Percentiles rank a stretch among this genome's conserved stretches.
phyloP scores from a whole-genome alignment of 768 basidiomycete genomes.

The Suillus tomentosus region DNA sequence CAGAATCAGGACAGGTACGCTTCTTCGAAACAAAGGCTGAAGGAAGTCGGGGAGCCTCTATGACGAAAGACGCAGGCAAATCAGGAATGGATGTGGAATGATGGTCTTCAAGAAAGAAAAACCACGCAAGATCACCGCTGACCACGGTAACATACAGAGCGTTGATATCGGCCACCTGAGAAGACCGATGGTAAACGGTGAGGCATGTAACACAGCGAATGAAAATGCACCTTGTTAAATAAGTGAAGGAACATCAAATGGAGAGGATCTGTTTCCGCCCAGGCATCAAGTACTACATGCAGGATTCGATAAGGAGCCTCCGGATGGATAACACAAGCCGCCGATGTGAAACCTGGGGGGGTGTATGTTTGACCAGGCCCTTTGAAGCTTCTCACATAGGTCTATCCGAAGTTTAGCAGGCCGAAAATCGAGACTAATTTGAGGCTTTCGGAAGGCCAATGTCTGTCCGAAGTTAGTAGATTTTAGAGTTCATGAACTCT shows the following conservation, averaged over 20 bases:
- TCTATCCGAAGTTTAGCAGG: no score
- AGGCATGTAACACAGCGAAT: no score
- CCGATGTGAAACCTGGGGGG: no score
- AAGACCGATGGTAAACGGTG: no score
- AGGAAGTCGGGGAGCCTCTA: background rate
- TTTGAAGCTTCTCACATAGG: no score
- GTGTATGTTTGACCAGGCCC: no score
- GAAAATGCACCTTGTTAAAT: no score
- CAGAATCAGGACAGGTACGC: background rate
- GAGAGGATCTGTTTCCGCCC: no score
- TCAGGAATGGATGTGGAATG: background rate
- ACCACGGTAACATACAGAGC: background rate
- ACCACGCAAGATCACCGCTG: background rate
- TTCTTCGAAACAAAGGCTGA: background rate
- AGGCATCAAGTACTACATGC: no score
- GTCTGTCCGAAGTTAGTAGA: background rate
- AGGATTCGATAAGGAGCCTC: no score
- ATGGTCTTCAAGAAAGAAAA: background rate
- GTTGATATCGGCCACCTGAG: background rate
- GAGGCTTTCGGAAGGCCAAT: background rate
- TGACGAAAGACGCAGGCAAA: background rate
- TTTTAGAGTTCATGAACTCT: background rate
- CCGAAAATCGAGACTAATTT: background rate
- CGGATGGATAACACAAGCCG: no score
- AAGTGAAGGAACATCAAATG: no score